phyloP scores from a whole-genome alignment of 257 asterid genomes.

The Anisodus tanguticus region DNA sequence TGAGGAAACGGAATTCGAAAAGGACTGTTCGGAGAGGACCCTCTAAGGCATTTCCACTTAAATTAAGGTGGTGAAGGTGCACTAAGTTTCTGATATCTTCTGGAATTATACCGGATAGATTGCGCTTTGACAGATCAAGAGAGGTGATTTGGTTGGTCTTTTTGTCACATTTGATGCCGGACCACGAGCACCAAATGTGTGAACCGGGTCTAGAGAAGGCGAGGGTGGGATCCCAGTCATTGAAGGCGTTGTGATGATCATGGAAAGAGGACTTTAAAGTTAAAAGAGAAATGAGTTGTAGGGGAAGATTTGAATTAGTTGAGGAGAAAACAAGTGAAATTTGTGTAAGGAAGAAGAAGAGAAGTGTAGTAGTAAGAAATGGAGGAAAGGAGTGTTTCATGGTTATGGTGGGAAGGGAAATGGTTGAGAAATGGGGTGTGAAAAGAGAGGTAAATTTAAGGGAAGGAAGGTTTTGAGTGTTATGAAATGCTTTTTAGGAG shows the following conservation, averaged over 20 bases:
- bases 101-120: slow-evolving; percentile 74
- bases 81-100: slow-evolving; percentile 48
- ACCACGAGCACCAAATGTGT: slow-evolving; percentile 80
- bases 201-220: slow-evolving; percentile 43
- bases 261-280: slow-evolving; percentile 63
- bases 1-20: slow-evolving; percentile 61
- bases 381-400: slow-evolving; percentile 46
- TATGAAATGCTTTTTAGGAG: slow-evolving; percentile 68
- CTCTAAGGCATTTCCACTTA: slow-evolving; percentile 69
- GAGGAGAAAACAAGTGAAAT: slow-evolving; percentile 27
- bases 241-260: slow-evolving; percentile 67
- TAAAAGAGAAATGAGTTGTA: slow-evolving; percentile 58
- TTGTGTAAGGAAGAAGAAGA: slow-evolving; percentile 37
- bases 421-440: slow-evolving; percentile 42
- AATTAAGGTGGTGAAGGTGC: slow-evolving; percentile 61
- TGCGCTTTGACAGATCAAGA: slow-evolving; percentile 69
- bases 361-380: slow-evolving; percentile 11
- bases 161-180: slow-evolving; percentile 69
- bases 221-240: slow-evolving; percentile 63
- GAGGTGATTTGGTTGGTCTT: slow-evolving; percentile 47
- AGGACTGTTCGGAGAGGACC: slow-evolving; percentile 62
- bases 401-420: slow-evolving; percentile 42
- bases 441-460: slow-evolving; percentile 58
- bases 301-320: slow-evolving; percentile 43
- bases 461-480: slow-evolving; percentile 56